Conservation (phyloP, 495 filamentous ascomycete species). For the Daldinia grandis region DNA sequence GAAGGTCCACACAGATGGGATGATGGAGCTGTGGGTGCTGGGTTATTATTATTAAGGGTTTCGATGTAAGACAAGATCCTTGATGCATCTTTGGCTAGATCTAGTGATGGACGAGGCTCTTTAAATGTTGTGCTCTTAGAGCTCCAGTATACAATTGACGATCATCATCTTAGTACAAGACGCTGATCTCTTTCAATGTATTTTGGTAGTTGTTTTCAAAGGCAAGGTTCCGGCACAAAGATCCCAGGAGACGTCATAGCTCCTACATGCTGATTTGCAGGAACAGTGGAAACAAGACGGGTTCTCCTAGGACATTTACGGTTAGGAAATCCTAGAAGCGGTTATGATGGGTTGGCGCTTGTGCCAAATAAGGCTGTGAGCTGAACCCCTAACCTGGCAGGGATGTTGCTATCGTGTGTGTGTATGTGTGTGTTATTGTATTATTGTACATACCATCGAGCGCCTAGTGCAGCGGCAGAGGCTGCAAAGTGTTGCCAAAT, state of each 20-base stretch:
- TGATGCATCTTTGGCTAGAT: constrained; percentile 19
- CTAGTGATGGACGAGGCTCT: constrained; percentile 1
- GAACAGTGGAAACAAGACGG: constrained; percentile 24
- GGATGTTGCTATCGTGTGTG: not conserved
- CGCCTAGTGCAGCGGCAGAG: constrained; percentile 22
- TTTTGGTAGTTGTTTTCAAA: constrained; percentile 25
- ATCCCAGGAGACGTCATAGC: constrained; percentile 36
- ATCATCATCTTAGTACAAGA: constrained; percentile 37
- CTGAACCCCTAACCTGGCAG: constrained; percentile 26
- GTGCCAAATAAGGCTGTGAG: constrained; percentile 37
- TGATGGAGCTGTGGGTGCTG: constrained; percentile 1
- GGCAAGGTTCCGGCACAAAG: constrained; percentile 24
- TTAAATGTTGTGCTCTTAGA: constrained; percentile 13
- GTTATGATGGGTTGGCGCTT: constrained; percentile 33
- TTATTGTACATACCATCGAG: constrained; percentile 33
- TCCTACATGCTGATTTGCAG: constrained; percentile 31
- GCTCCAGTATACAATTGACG: constrained; percentile 30
- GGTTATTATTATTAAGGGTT: constrained; percentile 18
- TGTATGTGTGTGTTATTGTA: not conserved
- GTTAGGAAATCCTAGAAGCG: constrained; percentile 27
- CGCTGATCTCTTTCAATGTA: constrained; percentile 23
- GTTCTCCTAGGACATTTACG: constrained; percentile 18
- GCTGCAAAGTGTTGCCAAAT: constrained; percentile 27
- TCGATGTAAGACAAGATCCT: not conserved
- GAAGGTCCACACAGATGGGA: constrained; percentile 14